phyloP scores from a whole-genome alignment of 1,284 basidiomycete species.

The Apiotrichum sp. region DNA sequence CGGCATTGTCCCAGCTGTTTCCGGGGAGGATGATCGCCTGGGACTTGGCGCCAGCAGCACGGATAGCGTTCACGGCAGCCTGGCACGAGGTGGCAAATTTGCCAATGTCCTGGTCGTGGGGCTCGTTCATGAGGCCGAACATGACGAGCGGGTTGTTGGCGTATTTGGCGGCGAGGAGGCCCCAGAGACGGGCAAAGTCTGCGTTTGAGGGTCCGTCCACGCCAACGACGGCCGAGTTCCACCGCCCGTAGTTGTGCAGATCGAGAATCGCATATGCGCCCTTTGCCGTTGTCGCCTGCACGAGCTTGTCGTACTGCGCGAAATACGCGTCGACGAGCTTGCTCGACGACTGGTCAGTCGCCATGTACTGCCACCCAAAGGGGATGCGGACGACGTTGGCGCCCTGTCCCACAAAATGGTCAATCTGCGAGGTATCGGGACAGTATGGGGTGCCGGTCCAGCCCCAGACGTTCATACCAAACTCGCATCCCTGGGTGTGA shows the following conservation, averaged over 20 bases:
- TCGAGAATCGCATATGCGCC: conserved; percentile 56
- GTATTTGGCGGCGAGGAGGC: conserved; percentile 54
- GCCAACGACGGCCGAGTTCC: conserved; percentile 49
- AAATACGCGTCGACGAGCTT: conserved; percentile 52
- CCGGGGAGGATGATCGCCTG: conserved; percentile 42
- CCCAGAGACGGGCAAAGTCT: conserved; percentile 55
- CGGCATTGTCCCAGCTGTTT: conserved; percentile 34
- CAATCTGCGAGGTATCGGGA: conserved; percentile 54
- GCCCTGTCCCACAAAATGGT: conserved; percentile 50
- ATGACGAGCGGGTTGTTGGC: conserved; percentile 52
- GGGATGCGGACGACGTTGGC: conserved; percentile 47
- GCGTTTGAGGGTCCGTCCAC: conserved; percentile 57
- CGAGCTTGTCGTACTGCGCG: conserved; percentile 46
- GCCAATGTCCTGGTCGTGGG: conserved; percentile 39
- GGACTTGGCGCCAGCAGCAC: conserved; percentile 38
- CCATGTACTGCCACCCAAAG: conserved; percentile 57
- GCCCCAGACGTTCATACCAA: conserved; percentile 30
- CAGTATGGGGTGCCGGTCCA: conserved; percentile 34
- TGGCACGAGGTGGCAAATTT: conserved; percentile 34
- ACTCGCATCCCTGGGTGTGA: conserved; percentile 30
- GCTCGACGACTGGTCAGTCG: conserved; percentile 45
- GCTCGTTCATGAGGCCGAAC: conserved; percentile 42
- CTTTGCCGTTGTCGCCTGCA: conserved; percentile 52
- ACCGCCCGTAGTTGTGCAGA: conserved; percentile 46
- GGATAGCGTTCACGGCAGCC: conserved; percentile 43